Percentiles rank a stretch among this genome's conserved stretches.
Evolutionary conservation across 306 rosid species (phyloP).

Genomic region (Vicia faba): DNA sequence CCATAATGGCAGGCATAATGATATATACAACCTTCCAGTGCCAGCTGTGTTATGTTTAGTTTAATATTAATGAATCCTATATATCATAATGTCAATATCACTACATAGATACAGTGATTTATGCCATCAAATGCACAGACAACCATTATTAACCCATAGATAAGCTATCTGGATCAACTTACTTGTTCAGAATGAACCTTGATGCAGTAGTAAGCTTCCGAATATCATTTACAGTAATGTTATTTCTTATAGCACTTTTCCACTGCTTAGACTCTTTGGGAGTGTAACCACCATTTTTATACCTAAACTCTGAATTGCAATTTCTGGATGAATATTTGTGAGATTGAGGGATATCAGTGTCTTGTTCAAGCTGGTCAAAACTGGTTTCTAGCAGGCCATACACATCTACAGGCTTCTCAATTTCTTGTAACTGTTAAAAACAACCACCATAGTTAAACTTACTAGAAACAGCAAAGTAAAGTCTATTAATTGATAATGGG

Average conservation of each 20-base stretch:
- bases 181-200: slow-evolving; percentile 67
- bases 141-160: slow-evolving; percentile 18
- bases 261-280: slow-evolving; percentile 50
- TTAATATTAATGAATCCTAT: slow-evolving; percentile 18
- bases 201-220: slow-evolving; percentile 45
- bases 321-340: slow-evolving; percentile 43
- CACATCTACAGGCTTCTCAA: slow-evolving; percentile 59
- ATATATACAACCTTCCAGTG: slow-evolving; percentile 1
- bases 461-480: not conserved
- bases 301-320: slow-evolving; percentile 47
- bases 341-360: slow-evolving; percentile 36
- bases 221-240: slow-evolving; percentile 56
- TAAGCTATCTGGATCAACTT: slow-evolving; percentile 46
- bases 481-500: slow-evolving; percentile 4
- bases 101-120: slow-evolving; percentile 4
- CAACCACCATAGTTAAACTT: not conserved
- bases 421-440: slow-evolving; percentile 59
- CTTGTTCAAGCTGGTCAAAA: slow-evolving; percentile 38
- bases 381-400: slow-evolving; percentile 56
- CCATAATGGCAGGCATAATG: slow-evolving; percentile 17
- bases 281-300: slow-evolving; percentile 44
- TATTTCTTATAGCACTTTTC: slow-evolving; percentile 49
- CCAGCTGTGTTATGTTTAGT: not conserved
- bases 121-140: slow-evolving; percentile 14
- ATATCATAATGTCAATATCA: slow-evolving; percentile 2